A percentile compares a stretch with the other conserved stretches of the same genome.
Evolutionary conservation across 805 yeast genomes (phyloP).

Genomic region (Cyberlindnera mrakii): DNA sequence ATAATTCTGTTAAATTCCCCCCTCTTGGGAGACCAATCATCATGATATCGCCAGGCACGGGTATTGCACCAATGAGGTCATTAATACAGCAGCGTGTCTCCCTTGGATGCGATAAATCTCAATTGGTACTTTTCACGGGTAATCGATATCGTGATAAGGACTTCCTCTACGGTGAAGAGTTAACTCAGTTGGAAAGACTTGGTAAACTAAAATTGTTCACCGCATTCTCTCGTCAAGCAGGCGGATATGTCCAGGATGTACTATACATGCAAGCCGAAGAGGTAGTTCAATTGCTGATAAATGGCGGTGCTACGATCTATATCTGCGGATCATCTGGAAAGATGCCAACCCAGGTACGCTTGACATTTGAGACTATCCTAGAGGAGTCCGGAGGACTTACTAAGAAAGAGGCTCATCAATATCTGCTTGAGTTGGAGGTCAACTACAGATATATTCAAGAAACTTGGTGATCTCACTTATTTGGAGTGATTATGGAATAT

Average conservation of each 20-base stretch:
- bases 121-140: conserved; percentile 64
- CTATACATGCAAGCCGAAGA: conserved; percentile 44
- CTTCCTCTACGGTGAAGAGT: conserved; percentile 53
- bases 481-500: not conserved
- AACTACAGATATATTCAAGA: conserved; percentile 73
- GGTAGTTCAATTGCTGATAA: conserved; percentile 47
- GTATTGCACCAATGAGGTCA: conserved; percentile 88
- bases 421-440: conserved; percentile 54
- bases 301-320: conserved; percentile 57
- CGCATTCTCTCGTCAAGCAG: conserved; percentile 46
- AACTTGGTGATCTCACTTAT: conserved; percentile 55
- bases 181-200: conserved; percentile 33
- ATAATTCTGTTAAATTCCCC: conserved; percentile 36
- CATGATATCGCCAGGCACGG: conserved; percentile 91
- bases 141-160: conserved; percentile 64
- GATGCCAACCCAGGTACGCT: conserved; percentile 85
- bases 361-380: conserved; percentile 66
- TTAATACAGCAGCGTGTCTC: conserved; percentile 33
- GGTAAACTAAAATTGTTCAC: conserved; percentile 36
- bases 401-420: conserved; percentile 43
- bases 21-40: conserved; percentile 42
- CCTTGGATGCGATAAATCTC: conserved; percentile 29
- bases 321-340: conserved; percentile 92
- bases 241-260: conserved; percentile 75
- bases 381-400: conserved; percentile 36